Base-by-base conservation (phyloP, 2,329 filamentous ascomycete genomes). In the Camptophora hylomeconis region DNA sequence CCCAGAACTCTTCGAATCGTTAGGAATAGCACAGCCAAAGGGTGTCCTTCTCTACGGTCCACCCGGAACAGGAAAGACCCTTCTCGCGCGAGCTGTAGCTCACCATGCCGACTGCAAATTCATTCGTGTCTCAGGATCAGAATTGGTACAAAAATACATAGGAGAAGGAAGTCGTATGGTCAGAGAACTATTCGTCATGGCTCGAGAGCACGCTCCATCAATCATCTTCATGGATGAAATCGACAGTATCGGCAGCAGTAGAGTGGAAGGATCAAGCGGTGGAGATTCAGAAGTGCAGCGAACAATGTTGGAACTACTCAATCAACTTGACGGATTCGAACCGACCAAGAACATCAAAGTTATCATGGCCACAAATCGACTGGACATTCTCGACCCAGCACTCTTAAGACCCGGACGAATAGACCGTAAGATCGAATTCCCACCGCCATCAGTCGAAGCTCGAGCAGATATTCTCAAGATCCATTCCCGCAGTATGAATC, bases 181-280 rank as follows among this genome's bases (percentile, higher is more conserved):
- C 40, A 82, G 89, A 51, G 89, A 98, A 61, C 70, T 98, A 28
- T 98, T 98, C 68, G 81, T 98, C 53, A 98, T 98, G 89, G 89
- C 89, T 16, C 73, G 89, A 58, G 89, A 98, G 55, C 89, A 98
- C 48, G 89, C 89, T 1, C 89, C 89, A 13, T 92, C 82, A 44
- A 98, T 98, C 60, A 98, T 98, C 59, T 98, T 98, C 67, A 98
- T 98, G 89, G 89, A 98, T 57, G 89, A 98, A 60, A 95, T 98
- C 57, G 89, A 98, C 65, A 92, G 82, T 45, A 98, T 98, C 58
- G 89, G 89, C 40, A 94, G 86, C 18, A 93, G 84, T 36, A 81
- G 89, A 59, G 87, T 98, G 30, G 89, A 98, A 54, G 87, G 87
- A 15, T 92, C 81, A 34, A 92, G 82, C 12, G 86, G 86, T 30